Evolutionary conservation across 768 basidiomycete genomes (phyloP).

Genomic region (Russula ochroleuca): DNA sequence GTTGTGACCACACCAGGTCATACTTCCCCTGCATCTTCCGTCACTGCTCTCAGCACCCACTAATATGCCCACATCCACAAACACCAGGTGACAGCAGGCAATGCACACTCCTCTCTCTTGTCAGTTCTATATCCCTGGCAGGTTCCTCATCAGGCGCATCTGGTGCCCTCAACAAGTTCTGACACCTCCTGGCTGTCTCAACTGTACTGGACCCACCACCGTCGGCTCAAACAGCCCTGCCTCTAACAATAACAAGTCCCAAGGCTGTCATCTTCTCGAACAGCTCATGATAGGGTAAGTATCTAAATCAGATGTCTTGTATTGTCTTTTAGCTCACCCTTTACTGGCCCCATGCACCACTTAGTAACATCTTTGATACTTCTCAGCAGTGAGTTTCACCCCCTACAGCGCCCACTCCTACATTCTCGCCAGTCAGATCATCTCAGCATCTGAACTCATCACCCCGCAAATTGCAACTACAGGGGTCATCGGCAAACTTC

Average conservation of each 20-base stretch:
- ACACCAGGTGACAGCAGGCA: slow-evolving; percentile 53
- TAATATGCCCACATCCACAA: slow-evolving; percentile 36
- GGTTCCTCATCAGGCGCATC: slow-evolving; percentile 32
- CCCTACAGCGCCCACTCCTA: slow-evolving; percentile 17
- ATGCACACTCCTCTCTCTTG: slow-evolving; percentile 67
- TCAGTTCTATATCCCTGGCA: slow-evolving; percentile 49
- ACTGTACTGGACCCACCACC: no score
- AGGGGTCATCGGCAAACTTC: slow-evolving; percentile 26
- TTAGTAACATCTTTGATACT: slow-evolving; percentile 16
- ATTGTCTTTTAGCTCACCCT: slow-evolving; percentile 3
- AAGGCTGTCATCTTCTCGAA: no score
- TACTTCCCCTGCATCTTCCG: slow-evolving; percentile 41
- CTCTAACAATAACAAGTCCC: no score
- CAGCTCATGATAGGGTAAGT: no score
- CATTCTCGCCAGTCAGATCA: slow-evolving; percentile 16
- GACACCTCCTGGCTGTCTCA: slow-evolving; percentile 58
- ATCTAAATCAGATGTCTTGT: slow-evolving; percentile 18
- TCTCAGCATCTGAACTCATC: slow-evolving; percentile 24
- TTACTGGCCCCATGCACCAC: slow-evolving; percentile 14
- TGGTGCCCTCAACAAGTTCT: slow-evolving; percentile 57
- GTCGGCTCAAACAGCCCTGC: no score
- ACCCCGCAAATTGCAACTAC: slow-evolving; percentile 26
- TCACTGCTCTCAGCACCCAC: slow-evolving; percentile 42
- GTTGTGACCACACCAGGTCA: slow-evolving; percentile 39
- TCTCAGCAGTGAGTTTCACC: slow-evolving; percentile 21